Base-by-base conservation (phyloP, 2,329 filamentous ascomycete species). In the Ascochyta lentis region DNA sequence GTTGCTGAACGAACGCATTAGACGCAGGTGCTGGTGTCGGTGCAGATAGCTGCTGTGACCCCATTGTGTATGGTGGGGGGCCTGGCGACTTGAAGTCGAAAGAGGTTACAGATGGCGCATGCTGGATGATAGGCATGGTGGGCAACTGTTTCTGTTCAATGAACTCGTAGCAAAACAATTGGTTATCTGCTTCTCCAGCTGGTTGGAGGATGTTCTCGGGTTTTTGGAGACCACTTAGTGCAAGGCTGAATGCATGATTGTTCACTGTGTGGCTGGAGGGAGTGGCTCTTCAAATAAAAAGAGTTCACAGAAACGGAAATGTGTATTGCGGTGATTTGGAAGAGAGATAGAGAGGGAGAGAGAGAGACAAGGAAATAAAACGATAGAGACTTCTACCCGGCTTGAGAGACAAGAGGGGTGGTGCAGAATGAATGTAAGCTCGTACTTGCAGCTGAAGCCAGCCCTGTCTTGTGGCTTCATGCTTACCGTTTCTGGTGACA, bases 401-500 rank as follows among this genome's bases (percentile, higher is more conserved):
- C 23, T 41, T 34, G 45, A 56, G 35, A 58, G 55, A 57, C 23
- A 34, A 16, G 37, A 49, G 47, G 49, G 43, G 58, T 39, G 22
- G 48, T 59, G 22, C 46, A 43, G 39, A 55, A 58, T 57, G 44
- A 45, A 22, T 47, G 50, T 40, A 48, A 47, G 54, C 50, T 53
- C 56, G 61, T 65, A 60, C 62, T 49, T 59, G 40, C 52, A 60
- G 61, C 61, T 64, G 62, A 55, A 54, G 54, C 63, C 64, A 61
- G 67, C 64, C 65, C 60, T 63, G 62, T 43, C 24, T 23, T 46
- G 66, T 70, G 67, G 64, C 64, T 65, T 64, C 52, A 53, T 55
- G 54, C 60, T 65, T 62, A 40, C 67, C 61, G 19, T 16, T 58
- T 68, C 29, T 39, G 67, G 68, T 35, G 43, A 46, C 8, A 41